Evolutionary conservation across 1,284 basidiomycete genomes (phyloP).

Genomic region (Meira miltonrushii): DNA sequence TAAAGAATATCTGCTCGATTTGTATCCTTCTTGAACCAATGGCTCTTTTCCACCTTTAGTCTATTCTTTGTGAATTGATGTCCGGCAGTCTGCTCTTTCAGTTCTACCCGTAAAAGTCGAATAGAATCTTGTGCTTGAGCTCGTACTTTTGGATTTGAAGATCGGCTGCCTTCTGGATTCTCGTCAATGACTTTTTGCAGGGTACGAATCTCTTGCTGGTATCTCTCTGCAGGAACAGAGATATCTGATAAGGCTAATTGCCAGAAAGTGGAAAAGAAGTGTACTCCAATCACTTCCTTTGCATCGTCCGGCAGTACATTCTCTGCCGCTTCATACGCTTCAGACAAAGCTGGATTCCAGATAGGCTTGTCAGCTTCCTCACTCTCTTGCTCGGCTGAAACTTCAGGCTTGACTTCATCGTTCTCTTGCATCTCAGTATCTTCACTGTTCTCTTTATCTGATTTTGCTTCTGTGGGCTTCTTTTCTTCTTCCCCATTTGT

Average conservation of each 20-base stretch:
- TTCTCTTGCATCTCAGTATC: neutral
- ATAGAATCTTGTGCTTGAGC: constrained; percentile 42
- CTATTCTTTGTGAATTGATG: constrained; percentile 71
- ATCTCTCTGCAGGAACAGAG: constrained; percentile 49
- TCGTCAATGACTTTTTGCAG: constrained; percentile 25
- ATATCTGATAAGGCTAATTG: constrained; percentile 47
- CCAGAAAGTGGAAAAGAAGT: constrained; percentile 52
- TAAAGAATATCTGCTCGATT: constrained; percentile 24
- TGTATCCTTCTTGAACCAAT: constrained; percentile 66
- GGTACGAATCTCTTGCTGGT: constrained; percentile 43
- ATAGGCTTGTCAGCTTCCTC: constrained; percentile 12
- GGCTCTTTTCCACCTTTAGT: constrained; percentile 70
- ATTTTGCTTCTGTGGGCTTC: neutral
- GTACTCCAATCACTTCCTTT: constrained; percentile 27
- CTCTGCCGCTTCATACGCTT: constrained; percentile 29
- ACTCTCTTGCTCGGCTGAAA: neutral
- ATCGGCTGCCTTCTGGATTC: constrained; percentile 14
- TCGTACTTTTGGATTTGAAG: constrained; percentile 23
- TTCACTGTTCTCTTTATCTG: constrained; percentile 1
- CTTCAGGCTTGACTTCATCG: neutral
- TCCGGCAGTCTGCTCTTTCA: constrained; percentile 69
- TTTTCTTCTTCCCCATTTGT: neutral
- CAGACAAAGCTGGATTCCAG: constrained; percentile 43
- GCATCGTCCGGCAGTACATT: constrained; percentile 28
- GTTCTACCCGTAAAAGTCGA: constrained; percentile 57